These are phyloP conservation scores for Scopulariopsis brevicaulis DNA, from an alignment of 2,329 filamentous ascomycete species.

Conservation along the genomic window DNA sequence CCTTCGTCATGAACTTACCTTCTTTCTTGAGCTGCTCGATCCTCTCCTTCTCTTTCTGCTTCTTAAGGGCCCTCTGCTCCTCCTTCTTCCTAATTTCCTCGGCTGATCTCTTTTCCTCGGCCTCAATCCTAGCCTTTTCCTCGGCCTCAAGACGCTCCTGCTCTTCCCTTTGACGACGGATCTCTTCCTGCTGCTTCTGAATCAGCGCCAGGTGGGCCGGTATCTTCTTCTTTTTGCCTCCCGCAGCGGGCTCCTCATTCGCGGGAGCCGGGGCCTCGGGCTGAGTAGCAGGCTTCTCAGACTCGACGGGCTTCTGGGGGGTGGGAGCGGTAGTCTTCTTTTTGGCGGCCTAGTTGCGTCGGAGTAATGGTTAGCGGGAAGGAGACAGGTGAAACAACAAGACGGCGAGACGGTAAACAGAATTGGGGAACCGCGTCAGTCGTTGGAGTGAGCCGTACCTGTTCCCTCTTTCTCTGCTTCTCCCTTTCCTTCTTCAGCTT, in stretches of 20 bases:
- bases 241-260: slow-evolving; percentile 24
- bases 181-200: slow-evolving; percentile 74
- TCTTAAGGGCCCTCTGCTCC: slow-evolving; percentile 66
- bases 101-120: slow-evolving; percentile 49
- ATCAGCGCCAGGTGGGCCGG: slow-evolving; percentile 60
- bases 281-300: slow-evolving; percentile 46
- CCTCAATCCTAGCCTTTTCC: slow-evolving; percentile 53
- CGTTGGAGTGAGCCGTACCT: slow-evolving; percentile 39
- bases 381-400: slow-evolving; percentile 4
- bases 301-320: slow-evolving; percentile 19
- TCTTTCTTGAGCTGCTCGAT: slow-evolving; percentile 82
- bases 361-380: neutral
- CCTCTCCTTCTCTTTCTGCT: slow-evolving; percentile 77
- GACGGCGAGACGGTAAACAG: neutral
- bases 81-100: slow-evolving; percentile 62
- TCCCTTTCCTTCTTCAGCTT: slow-evolving; percentile 96
- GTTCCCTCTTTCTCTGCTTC: slow-evolving; percentile 97
- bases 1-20: slow-evolving; percentile 78
- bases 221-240: slow-evolving; percentile 79
- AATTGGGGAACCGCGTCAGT: neutral
- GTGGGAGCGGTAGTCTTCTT: slow-evolving; percentile 47
- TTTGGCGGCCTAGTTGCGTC: slow-evolving; percentile 55
- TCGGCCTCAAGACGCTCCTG: slow-evolving; percentile 47
- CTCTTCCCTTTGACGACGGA: slow-evolving; percentile 56
- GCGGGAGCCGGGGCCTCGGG: slow-evolving; percentile 21